phyloP scores from a whole-genome alignment of 176 grass and related monocot genomes.

The Tillandsia leiboldiana region DNA sequence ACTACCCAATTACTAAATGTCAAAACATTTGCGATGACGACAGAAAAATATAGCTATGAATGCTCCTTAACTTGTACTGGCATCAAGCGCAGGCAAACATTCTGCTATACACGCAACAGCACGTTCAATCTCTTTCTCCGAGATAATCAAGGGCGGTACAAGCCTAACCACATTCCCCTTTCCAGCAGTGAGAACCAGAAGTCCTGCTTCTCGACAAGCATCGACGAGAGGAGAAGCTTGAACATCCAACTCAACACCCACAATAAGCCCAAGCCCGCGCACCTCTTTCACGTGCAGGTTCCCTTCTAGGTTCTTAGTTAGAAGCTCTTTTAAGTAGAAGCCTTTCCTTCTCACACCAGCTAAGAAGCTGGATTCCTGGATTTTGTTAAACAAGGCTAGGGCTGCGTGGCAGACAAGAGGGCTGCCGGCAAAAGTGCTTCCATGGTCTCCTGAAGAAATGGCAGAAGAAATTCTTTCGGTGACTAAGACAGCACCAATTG shows the following conservation, averaged over 20 bases:
- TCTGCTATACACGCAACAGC: constrained; percentile 48
- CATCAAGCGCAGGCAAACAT: constrained; percentile 41
- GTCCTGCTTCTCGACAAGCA: constrained; percentile 56
- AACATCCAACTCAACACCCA: constrained; percentile 66
- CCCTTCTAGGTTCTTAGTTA: constrained; percentile 44
- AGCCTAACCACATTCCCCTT: constrained; percentile 84
- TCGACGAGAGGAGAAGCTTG: constrained; percentile 42
- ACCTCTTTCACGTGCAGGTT: constrained; percentile 58
- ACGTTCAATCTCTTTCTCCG: constrained; percentile 62
- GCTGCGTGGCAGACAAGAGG: constrained; percentile 62
- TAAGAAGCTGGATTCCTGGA: constrained; percentile 52
- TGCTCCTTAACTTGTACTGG: neutral
- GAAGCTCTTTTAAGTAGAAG: constrained; percentile 56
- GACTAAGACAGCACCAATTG: constrained; percentile 55
- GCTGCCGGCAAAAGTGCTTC: constrained; percentile 56
- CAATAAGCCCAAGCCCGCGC: constrained; percentile 55
- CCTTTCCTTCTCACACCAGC: constrained; percentile 50
- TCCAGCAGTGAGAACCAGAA: constrained; percentile 60
- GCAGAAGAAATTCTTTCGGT: constrained; percentile 58
- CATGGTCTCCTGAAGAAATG: constrained; percentile 62
- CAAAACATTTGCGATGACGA: neutral
- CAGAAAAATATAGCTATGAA: neutral
- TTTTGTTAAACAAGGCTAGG: constrained; percentile 56
- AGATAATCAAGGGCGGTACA: constrained; percentile 62
- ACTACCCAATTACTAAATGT: neutral